Percentiles rank a stretch among this genome's conserved stretches.
These are phyloP conservation scores for Tylopilus sp. DNA, from an alignment of 768 basidiomycete species.

Conservation along the genomic window DNA sequence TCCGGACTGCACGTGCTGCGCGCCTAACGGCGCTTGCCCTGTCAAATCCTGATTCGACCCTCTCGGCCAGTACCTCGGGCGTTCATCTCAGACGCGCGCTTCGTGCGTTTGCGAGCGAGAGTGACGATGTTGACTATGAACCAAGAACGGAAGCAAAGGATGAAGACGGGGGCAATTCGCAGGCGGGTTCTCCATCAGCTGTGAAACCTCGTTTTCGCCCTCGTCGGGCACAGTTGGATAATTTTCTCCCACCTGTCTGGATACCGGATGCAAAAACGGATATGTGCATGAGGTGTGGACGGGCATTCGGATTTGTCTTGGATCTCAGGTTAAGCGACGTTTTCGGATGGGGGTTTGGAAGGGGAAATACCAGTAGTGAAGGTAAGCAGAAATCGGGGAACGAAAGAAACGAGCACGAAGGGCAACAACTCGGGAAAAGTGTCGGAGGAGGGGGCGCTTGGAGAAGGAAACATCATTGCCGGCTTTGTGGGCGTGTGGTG, in stretches of 20 bases:
- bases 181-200: neutral
- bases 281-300: conserved; percentile 81
- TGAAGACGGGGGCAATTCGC: conserved; percentile 36
- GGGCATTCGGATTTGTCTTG: conserved; percentile 56
- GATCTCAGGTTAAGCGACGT: conserved; percentile 25
- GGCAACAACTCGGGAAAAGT: conserved; percentile 6
- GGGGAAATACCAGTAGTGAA: conserved; percentile 37
- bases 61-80: conserved; percentile 74
- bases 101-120: conserved; percentile 63
- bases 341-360: conserved; percentile 27
- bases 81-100: conserved; percentile 70
- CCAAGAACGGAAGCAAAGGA: conserved; percentile 34
- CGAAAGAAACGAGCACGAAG: conserved; percentile 8
- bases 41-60: conserved; percentile 75
- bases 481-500: conserved; percentile 82
- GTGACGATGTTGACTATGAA: conserved; percentile 30
- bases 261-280: conserved; percentile 84
- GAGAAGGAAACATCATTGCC: conserved; percentile 79
- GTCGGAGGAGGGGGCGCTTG: conserved; percentile 23
- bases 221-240: conserved; percentile 28
- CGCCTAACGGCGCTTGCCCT: conserved; percentile 67
- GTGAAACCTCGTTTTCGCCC: conserved; percentile 2
- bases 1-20: conserved; percentile 67
- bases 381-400: conserved; percentile 11
- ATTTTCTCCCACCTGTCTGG: conserved; percentile 92